Conservation (phyloP, 2,329 filamentous ascomycete genomes). For the Penicillium hesseltinei region DNA sequence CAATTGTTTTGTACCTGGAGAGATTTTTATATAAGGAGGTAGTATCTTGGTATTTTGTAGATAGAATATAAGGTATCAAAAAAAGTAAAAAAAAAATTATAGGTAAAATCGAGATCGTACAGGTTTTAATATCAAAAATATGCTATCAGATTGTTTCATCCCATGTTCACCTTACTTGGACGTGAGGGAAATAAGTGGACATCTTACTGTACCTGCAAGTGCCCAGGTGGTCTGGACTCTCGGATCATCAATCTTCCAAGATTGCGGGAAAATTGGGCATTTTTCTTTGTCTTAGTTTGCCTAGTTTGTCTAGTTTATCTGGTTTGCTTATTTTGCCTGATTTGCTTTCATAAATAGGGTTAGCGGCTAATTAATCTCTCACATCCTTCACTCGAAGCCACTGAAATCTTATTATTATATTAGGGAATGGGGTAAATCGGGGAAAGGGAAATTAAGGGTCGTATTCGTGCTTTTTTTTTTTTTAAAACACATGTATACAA, state of each 20-base stretch:
- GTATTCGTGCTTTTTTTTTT: neutral
- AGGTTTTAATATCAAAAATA: constrained; percentile 2
- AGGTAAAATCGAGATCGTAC: neutral
- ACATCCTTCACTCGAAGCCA: neutral
- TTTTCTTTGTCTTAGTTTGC: neutral
- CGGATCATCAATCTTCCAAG: constrained; percentile 8
- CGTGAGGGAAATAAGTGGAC: constrained; percentile 3
- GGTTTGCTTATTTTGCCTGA: neutral
- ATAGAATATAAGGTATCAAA: neutral
- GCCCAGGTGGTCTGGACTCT: constrained; percentile 4
- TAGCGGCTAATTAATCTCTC: neutral
- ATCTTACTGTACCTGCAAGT: neutral
- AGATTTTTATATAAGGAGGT: neutral
- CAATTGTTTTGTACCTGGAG: neutral
- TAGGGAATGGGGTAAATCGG: neutral
- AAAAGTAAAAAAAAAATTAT: neutral
- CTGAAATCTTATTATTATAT: neutral
- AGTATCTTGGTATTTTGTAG: neutral
- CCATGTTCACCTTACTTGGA: constrained; percentile 11
- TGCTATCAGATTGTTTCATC: constrained; percentile 8
- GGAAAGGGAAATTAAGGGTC: neutral
- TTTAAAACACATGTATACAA: neutral
- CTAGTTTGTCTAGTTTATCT: neutral
- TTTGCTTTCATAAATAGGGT: neutral
- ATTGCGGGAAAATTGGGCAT: neutral